A percentile compares a stretch with the other conserved stretches of the same genome.
phyloP scores from a whole-genome alignment of 306 rosid species.

The Betula pendula region DNA sequence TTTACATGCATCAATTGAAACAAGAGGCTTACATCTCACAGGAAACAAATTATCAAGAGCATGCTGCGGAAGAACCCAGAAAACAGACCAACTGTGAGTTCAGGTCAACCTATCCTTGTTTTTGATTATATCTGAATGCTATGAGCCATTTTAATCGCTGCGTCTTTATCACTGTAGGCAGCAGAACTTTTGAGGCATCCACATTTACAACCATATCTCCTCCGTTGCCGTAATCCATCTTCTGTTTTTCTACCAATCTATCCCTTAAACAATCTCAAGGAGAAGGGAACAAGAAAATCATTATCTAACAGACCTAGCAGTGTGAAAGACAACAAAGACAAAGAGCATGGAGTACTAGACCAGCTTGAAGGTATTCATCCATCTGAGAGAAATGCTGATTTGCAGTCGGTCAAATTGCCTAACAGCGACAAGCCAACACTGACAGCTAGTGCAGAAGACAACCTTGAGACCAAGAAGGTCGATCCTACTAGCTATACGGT shows the following conservation, averaged over 20 bases:
- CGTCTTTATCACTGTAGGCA: slow-evolving; percentile 56
- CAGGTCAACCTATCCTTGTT: slow-evolving; percentile 19
- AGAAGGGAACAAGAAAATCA: slow-evolving; percentile 48
- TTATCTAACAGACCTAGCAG: slow-evolving; percentile 35
- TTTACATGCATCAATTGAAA: slow-evolving; percentile 25
- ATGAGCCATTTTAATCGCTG: slow-evolving; percentile 30
- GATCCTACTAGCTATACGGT: slow-evolving; percentile 56
- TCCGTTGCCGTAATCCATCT: slow-evolving; percentile 72
- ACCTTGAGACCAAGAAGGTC: slow-evolving; percentile 75
- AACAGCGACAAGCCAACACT: slow-evolving; percentile 39
- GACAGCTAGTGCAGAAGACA: slow-evolving; percentile 56
- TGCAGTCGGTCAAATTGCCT: slow-evolving; percentile 29
- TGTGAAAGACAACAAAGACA: slow-evolving; percentile 49
- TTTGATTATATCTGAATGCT: slow-evolving; percentile 13
- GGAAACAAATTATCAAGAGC: slow-evolving; percentile 93
- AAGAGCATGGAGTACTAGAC: slow-evolving; percentile 37
- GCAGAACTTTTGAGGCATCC: slow-evolving; percentile 84
- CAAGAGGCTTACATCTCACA: slow-evolving; percentile 36
- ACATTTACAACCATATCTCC: slow-evolving; percentile 76
- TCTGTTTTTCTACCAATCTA: slow-evolving; percentile 69
- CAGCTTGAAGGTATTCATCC: slow-evolving; percentile 49
- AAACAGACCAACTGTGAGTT: slow-evolving; percentile 92
- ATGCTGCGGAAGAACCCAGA: slow-evolving; percentile 97
- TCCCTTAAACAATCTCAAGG: slow-evolving; percentile 57
- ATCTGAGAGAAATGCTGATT: slow-evolving; percentile 36